Evolutionary conservation across 495 filamentous ascomycete genomes (phyloP).

Genomic region (Friedmanniomyces endolithicus): DNA sequence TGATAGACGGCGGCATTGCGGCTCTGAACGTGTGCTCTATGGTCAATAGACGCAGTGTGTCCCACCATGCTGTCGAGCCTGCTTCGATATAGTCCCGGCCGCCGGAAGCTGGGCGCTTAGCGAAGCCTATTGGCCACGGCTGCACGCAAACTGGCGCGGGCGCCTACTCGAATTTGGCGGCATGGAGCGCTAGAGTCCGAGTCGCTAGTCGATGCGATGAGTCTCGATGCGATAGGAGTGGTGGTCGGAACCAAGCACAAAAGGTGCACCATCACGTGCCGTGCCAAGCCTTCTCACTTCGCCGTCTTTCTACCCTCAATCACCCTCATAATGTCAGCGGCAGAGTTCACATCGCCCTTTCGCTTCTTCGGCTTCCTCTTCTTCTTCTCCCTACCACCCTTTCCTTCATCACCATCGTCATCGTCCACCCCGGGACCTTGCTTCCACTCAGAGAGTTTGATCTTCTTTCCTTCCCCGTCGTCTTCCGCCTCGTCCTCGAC

Average conservation of each 20-base stretch:
- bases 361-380: conserved; percentile 77
- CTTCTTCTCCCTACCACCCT: conserved; percentile 43
- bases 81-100: not conserved
- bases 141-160: not conserved
- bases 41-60: not conserved
- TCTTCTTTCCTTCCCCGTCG: conserved; percentile 40
- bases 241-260: too few species aligned
- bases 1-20: not conserved
- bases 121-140: not conserved
- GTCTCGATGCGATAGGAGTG: too few species aligned
- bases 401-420: conserved; percentile 37
- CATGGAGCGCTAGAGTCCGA: too few species aligned
- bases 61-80: not conserved
- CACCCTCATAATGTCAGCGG: conserved; percentile 65
- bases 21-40: not conserved
- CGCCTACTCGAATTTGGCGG: too few species aligned
- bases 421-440: conserved; percentile 34
- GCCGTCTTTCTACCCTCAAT: conserved; percentile 52
- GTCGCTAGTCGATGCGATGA: too few species aligned
- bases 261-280: not conserved
- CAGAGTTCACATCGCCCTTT: conserved; percentile 74
- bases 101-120: conserved; percentile 4
- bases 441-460: conserved; percentile 56
- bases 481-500: conserved; percentile 75
- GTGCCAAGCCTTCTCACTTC: not conserved